These are phyloP conservation scores for Didymella glomerata DNA, from an alignment of 2,329 filamentous ascomycete genomes.

Conservation along the genomic window DNA sequence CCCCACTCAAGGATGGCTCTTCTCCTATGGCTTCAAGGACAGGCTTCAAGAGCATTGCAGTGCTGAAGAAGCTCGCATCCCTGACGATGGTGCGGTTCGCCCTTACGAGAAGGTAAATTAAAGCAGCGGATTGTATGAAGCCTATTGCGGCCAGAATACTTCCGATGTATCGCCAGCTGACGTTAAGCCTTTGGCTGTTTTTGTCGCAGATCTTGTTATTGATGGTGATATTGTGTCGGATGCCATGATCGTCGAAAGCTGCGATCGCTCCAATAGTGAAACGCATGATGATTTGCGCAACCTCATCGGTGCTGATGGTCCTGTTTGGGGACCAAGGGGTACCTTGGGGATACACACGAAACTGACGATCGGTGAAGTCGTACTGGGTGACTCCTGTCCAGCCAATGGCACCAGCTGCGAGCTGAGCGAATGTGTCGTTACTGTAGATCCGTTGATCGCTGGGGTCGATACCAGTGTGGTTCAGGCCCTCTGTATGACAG, in stretches of 20 bases:
- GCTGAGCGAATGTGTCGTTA: conserved; percentile 37
- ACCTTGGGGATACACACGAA: conserved; percentile 33
- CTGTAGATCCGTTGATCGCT: conserved; percentile 35
- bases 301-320: conserved; percentile 6
- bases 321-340: conserved; percentile 38
- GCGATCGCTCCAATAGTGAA: conserved; percentile 46
- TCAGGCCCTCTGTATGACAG: too few relatives aligned
- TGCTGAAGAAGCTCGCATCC: conserved; percentile 44
- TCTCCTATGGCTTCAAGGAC: conserved; percentile 38
- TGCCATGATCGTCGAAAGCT: conserved; percentile 47
- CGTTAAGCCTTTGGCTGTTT: conserved; percentile 41
- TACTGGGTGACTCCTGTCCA: conserved; percentile 40
- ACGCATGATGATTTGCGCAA: conserved; percentile 39
- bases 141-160: conserved; percentile 35
- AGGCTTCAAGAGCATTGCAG: conserved; percentile 45
- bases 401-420: conserved; percentile 42
- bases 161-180: conserved; percentile 41
- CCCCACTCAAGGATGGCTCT: too few relatives aligned
- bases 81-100: conserved; percentile 45
- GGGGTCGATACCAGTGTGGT: too few relatives aligned
- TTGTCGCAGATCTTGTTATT: conserved; percentile 19
- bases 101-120: conserved; percentile 32
- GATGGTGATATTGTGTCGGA: conserved; percentile 30
- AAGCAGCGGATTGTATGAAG: conserved; percentile 37
- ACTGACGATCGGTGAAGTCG: conserved; percentile 25